phyloP scores from a whole-genome alignment of 169 alveolate species.

The Babesia ovata region DNA sequence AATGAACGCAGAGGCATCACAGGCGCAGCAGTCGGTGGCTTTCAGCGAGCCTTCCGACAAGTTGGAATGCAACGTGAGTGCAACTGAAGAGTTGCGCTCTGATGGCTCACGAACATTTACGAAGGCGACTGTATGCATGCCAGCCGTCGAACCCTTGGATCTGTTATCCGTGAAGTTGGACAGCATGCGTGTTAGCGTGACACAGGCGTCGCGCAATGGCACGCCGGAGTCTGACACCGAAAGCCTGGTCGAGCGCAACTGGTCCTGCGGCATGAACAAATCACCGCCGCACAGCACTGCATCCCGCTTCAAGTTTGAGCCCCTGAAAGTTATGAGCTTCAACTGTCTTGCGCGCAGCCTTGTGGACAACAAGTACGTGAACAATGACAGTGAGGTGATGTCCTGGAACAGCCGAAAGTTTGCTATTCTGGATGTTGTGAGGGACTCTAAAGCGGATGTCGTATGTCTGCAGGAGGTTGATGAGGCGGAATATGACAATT shows the following conservation, averaged over 20 bases:
- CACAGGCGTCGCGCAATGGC: not conserved
- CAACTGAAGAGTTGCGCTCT: not conserved
- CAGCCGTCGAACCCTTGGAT: not conserved
- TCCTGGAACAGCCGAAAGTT: slow-evolving; percentile 72
- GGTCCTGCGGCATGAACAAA: slow-evolving; percentile 1
- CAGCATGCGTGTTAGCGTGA: not conserved
- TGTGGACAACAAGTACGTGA: slow-evolving; percentile 76
- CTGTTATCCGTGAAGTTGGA: not conserved
- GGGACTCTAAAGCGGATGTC: slow-evolving; percentile 63
- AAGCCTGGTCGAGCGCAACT: slow-evolving; percentile 12
- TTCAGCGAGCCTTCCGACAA: not conserved
- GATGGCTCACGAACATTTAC: not conserved
- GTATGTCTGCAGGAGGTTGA: slow-evolving; percentile 79
- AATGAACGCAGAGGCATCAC: not conserved
- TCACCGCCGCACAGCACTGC: not conserved
- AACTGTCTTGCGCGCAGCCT: slow-evolving; percentile 77
- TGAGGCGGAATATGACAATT: slow-evolving; percentile 62
- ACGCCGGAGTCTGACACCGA: not conserved
- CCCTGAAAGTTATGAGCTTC: slow-evolving; percentile 66
- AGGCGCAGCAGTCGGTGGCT: not conserved
- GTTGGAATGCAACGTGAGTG: not conserved
- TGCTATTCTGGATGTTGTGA: slow-evolving; percentile 62
- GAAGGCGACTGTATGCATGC: not conserved
- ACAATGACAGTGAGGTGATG: slow-evolving; percentile 72
- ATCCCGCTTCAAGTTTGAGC: not conserved